Percentiles rank a stretch among this genome's conserved stretches.
Conservation (phyloP, 2,329 filamentous ascomycete genomes). For the Colletotrichum tofieldiae region DNA sequence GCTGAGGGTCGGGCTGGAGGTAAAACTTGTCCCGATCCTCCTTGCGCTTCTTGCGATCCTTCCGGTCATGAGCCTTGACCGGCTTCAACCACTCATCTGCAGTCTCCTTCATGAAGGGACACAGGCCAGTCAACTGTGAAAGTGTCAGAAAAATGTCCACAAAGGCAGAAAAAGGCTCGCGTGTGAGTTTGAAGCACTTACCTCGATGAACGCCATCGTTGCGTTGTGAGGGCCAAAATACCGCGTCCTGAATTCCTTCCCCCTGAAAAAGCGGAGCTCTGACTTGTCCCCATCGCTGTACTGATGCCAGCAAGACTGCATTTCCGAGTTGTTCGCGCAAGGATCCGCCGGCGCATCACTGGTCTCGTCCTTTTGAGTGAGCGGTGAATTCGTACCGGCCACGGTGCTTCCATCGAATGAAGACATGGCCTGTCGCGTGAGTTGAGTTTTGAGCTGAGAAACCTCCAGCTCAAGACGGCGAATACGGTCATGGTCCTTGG, state of each 20-base stretch:
- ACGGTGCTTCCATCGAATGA: constrained; percentile 68
- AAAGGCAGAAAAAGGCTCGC: background rate
- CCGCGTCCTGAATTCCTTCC: constrained; percentile 72
- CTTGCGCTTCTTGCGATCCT: constrained; percentile 69
- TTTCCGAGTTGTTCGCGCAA: constrained; percentile 45
- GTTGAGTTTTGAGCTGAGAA: constrained; percentile 68
- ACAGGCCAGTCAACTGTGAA: constrained; percentile 65
- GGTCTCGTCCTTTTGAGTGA: constrained; percentile 61
- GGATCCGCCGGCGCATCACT: constrained; percentile 53
- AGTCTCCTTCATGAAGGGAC: constrained; percentile 74
- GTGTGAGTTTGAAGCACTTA: constrained; percentile 44
- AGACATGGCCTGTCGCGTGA: constrained; percentile 60
- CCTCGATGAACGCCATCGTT: constrained; percentile 72
- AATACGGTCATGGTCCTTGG: constrained; percentile 71
- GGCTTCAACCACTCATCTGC: constrained; percentile 74
- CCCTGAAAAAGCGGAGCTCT: constrained; percentile 71
- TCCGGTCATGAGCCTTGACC: constrained; percentile 68
- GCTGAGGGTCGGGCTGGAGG: constrained; percentile 61
- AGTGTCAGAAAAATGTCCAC: constrained; percentile 24
- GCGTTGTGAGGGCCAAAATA: constrained; percentile 75
- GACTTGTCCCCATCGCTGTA: constrained; percentile 63
- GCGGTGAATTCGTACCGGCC: constrained; percentile 61
- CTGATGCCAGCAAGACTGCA: constrained; percentile 46
- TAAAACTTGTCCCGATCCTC: constrained; percentile 68
- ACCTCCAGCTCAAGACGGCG: constrained; percentile 73